Base-by-base conservation (phyloP, 352 stramenopile genomes). In the Globisporangium apiculatum region DNA sequence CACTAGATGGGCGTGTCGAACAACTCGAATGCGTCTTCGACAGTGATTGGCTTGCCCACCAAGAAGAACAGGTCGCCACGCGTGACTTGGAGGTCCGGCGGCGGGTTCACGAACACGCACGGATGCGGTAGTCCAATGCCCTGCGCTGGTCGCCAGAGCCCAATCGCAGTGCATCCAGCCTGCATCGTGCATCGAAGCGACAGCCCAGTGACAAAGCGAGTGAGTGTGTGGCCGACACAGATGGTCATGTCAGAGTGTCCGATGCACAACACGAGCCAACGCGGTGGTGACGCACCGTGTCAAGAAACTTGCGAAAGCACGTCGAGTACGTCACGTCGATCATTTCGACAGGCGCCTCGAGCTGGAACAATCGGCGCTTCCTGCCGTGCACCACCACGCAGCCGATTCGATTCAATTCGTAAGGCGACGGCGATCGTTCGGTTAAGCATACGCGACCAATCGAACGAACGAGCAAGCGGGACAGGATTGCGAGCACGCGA, bases 221-320 rank as follows among this genome's bases (percentile, higher is more conserved):
- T 3, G 24, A 31, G 24, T 31, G 24, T 31, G 24, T 31, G 24
- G 24, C 24, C 24, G 24, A 3, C 24, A 3, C 24, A 3, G 24
- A 3, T 31, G 24, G 24, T 31, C 24, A 31, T 31, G 24, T 31
- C 1, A 31, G 24, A 31, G 24, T 3, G 24, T 31, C 24, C 24
- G 24, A 31, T 24, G 4, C 5, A 51, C 11, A 46, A 10, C 12
- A 12, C 0, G 18, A n/a, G 43, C 17, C 14, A 63, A 35, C 3
- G 9, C 7, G 11, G 11, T 15, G 4, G n/a, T 17, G 17, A 55
- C 66, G 45, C 57, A 89, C 77, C 57, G 75, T 69, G 37, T 87
- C 76, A n/a, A 92, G 75, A 45, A 88, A 78, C 54, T 83, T 86
- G 55, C 83, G 78, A 48, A 89, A 87, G 51, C 76, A 86, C 11